Percentiles rank a stretch among this genome's conserved stretches.
phyloP scores from a whole-genome alignment of 768 basidiomycete genomes.

The Phlegmacium glaucopus region DNA sequence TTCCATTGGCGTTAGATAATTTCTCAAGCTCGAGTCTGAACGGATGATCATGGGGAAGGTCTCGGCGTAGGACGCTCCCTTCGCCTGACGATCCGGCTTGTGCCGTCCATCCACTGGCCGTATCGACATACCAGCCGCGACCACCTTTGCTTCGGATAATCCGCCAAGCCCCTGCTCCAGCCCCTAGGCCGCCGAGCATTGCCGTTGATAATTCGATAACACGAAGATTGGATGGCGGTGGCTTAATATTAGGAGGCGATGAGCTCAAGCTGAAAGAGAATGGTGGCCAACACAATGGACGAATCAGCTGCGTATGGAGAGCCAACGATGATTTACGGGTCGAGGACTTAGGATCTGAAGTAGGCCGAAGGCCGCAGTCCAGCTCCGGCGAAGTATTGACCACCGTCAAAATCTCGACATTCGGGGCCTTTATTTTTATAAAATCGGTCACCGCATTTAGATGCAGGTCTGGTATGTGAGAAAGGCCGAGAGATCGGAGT shows the following conservation, averaged over 20 bases:
- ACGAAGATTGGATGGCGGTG: constrained; percentile 70
- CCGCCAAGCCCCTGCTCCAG: constrained; percentile 82
- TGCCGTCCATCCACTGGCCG: constrained; percentile 78
- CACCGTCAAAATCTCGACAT: constrained; percentile 85
- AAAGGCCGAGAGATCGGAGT: constrained; percentile 87
- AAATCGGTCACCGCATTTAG: constrained; percentile 67
- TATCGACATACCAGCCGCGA: constrained; percentile 93
- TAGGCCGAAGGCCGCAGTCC: constrained; percentile 46
- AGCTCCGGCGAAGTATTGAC: constrained; percentile 75
- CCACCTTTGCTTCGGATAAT: constrained; percentile 91
- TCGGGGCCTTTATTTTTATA: constrained; percentile 59
- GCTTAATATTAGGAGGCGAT: constrained; percentile 25
- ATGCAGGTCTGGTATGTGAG: constrained; percentile 72
- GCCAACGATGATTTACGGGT: constrained; percentile 67
- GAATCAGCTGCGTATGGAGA: constrained; percentile 74
- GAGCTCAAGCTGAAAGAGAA: constrained; percentile 57
- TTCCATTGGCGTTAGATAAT: constrained; percentile 78
- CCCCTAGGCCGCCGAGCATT: constrained; percentile 69
- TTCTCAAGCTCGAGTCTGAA: constrained; percentile 68
- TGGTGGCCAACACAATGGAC: constrained; percentile 76
- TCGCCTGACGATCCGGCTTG: constrained; percentile 28
- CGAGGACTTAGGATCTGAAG: constrained; percentile 38
- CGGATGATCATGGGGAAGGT: constrained; percentile 58
- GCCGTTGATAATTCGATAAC: constrained; percentile 82
- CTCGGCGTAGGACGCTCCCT: constrained; percentile 52